Percentiles rank a stretch among this genome's conserved stretches.
Conservation (phyloP, 805 yeast species). For the Candida ipomoeae region DNA sequence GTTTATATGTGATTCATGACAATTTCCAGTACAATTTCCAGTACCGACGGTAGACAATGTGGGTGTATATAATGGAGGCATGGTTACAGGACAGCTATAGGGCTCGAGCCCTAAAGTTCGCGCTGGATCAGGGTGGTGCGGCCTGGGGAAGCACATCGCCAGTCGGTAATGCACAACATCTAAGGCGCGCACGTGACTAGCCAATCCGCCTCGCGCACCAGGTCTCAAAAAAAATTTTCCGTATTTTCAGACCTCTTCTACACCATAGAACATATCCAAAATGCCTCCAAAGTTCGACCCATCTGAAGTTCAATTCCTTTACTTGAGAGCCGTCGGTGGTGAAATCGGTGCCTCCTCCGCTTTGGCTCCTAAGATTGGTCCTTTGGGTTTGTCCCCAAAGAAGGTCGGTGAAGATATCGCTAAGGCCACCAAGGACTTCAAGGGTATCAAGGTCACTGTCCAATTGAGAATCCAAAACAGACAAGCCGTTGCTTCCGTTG, state of each 20-base stretch:
- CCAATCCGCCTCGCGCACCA: conserved; percentile 10
- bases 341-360: conserved; percentile 99
- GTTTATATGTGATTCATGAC: neutral
- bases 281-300: conserved; percentile 99
- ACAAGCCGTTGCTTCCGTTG: conserved; percentile 98
- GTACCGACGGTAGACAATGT: neutral
- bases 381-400: conserved; percentile 99
- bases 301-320: conserved; percentile 94
- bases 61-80: neutral
- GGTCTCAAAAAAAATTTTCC: conserved; percentile 15
- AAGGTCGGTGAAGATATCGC: conserved; percentile 99
- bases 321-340: conserved; percentile 99
- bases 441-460: conserved; percentile 99
- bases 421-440: conserved; percentile 98
- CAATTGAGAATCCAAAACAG: conserved; percentile 99
- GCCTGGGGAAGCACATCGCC: neutral
- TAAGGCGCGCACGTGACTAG: conserved; percentile 13
- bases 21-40: too few relatives aligned
- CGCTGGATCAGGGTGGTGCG: neutral
- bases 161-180: neutral
- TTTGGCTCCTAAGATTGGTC: conserved; percentile 99
- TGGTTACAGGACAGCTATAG: conserved; percentile 4
- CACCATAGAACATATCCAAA: conserved; percentile 19
- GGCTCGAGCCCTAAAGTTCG: conserved; percentile 19
- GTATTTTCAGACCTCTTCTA: conserved; percentile 9